These are phyloP conservation scores for Moesziomyces sp. DNA, from an alignment of 1,284 basidiomycete species.

Conservation along the genomic window DNA sequence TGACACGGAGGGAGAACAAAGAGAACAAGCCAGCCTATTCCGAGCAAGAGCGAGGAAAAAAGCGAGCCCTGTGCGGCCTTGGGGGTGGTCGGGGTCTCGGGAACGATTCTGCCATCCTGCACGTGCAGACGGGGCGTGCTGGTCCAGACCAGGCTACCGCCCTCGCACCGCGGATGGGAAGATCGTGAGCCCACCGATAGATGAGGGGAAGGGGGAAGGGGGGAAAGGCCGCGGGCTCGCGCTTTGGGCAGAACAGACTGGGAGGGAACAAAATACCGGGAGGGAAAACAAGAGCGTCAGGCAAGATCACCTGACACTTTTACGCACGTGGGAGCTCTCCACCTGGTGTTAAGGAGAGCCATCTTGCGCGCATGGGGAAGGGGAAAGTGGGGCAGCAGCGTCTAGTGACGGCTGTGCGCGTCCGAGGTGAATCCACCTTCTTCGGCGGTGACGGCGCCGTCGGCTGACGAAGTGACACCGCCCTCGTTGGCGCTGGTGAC, in stretches of 20 bases:
- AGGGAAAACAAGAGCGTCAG: background rate
- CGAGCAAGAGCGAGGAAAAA: constrained; percentile 32
- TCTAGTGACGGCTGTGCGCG: constrained; percentile 16
- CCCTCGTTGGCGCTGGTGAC: constrained; percentile 54
- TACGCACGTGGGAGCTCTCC: background rate
- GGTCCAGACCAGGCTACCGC: background rate
- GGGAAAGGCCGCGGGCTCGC: constrained; percentile 13
- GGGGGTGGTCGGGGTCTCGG: constrained; percentile 27
- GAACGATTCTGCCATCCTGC: constrained; percentile 23
- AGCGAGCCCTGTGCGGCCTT: constrained; percentile 5
- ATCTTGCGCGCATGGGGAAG: background rate
- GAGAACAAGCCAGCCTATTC: constrained; percentile 36
- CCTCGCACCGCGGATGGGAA: constrained; percentile 7
- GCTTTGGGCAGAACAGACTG: constrained; percentile 49
- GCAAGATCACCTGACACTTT: too few species aligned
- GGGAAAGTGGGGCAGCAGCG: background rate
- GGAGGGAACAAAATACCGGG: constrained; percentile 7
- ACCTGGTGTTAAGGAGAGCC: background rate
- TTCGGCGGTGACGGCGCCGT: constrained; percentile 57
- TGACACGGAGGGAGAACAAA: background rate
- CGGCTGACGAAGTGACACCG: constrained; percentile 46
- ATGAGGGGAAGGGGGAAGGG: background rate
- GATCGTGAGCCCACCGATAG: constrained; percentile 37
- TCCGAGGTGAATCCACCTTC: constrained; percentile 45
- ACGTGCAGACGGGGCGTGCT: background rate